These are phyloP conservation scores for Aspergillus mulundensis DNA, from an alignment of 495 filamentous ascomycete genomes.

Conservation along the genomic window DNA sequence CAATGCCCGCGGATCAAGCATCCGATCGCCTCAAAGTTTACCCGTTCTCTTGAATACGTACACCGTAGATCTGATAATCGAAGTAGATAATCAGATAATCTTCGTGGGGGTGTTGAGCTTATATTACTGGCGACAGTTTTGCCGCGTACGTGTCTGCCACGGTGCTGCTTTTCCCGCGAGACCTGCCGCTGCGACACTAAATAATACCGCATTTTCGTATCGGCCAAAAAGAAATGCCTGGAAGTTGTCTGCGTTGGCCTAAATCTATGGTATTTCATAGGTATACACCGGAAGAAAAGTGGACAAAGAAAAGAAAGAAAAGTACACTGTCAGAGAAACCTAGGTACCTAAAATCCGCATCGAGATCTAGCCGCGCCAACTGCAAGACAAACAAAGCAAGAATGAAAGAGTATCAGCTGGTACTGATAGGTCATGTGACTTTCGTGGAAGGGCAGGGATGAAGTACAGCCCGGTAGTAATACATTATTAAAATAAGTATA, in stretches of 20 bases:
- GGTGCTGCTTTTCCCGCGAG: too few relatives aligned
- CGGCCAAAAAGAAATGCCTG: too few relatives aligned
- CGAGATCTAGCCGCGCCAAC: conserved; percentile 13
- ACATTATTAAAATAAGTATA: conserved; percentile 32
- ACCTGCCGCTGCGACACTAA: too few relatives aligned
- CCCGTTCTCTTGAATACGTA: too few relatives aligned
- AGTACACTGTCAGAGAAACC: conserved; percentile 2
- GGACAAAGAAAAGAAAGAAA: background rate
- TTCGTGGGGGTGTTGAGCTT: too few relatives aligned
- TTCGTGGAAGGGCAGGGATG: conserved; percentile 1
- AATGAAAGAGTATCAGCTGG: background rate
- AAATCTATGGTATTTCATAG: background rate
- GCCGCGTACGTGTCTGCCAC: too few relatives aligned
- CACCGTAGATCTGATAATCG: too few relatives aligned
- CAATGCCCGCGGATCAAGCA: too few relatives aligned
- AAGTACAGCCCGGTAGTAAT: conserved; percentile 29
- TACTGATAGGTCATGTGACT: conserved; percentile 1
- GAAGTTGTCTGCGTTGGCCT: background rate
- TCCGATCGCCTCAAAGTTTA: too few relatives aligned
- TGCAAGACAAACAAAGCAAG: background rate
- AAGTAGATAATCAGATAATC: too few relatives aligned
- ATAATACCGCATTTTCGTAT: too few relatives aligned
- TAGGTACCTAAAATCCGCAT: conserved; percentile 1
- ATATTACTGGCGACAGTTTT: too few relatives aligned
- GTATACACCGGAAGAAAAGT: background rate